phyloP scores from a whole-genome alignment of 2,329 filamentous ascomycete species.

The Fusarium poae region DNA sequence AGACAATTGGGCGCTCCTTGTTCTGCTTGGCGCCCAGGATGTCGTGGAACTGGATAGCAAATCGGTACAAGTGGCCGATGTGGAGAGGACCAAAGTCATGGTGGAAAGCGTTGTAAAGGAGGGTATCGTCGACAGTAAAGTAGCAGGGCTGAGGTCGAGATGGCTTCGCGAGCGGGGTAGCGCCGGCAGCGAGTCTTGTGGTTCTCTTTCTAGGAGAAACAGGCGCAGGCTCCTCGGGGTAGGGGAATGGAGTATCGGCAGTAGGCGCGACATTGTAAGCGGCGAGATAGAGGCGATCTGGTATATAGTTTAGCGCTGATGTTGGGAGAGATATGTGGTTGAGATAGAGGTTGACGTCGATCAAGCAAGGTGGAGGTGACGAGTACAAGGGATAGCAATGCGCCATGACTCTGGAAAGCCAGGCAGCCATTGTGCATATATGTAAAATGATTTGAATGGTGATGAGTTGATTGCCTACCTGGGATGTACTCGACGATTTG shows the following conservation, averaged over 20 bases:
- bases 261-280: slow-evolving; percentile 84
- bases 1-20: slow-evolving; percentile 89
- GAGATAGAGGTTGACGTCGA: slow-evolving; percentile 19
- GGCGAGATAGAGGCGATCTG: slow-evolving; percentile 94
- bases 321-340: slow-evolving; percentile 31
- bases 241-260: slow-evolving; percentile 87
- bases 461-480: slow-evolving; percentile 68
- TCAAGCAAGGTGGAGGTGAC: slow-evolving; percentile 23
- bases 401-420: slow-evolving; percentile 47
- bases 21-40: slow-evolving; percentile 93
- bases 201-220: slow-evolving; percentile 55
- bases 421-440: slow-evolving; percentile 23
- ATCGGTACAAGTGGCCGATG: slow-evolving; percentile 96
- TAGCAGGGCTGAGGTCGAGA: slow-evolving; percentile 77
- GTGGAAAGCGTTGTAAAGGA: slow-evolving; percentile 98
- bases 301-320: slow-evolving; percentile 49
- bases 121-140: slow-evolving; percentile 92
- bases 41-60: slow-evolving; percentile 95
- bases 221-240: slow-evolving; percentile 74
- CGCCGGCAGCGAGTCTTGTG: slow-evolving; percentile 70
- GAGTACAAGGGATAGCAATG: slow-evolving; percentile 49
- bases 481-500: slow-evolving; percentile 97
- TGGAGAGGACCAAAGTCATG: slow-evolving; percentile 98
- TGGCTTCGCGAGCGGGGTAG: slow-evolving; percentile 49
- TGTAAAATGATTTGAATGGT: slow-evolving; percentile 11